These are phyloP conservation scores for Hanseniaspora osmophila DNA, from an alignment of 805 yeast genomes.

Conservation along the genomic window DNA sequence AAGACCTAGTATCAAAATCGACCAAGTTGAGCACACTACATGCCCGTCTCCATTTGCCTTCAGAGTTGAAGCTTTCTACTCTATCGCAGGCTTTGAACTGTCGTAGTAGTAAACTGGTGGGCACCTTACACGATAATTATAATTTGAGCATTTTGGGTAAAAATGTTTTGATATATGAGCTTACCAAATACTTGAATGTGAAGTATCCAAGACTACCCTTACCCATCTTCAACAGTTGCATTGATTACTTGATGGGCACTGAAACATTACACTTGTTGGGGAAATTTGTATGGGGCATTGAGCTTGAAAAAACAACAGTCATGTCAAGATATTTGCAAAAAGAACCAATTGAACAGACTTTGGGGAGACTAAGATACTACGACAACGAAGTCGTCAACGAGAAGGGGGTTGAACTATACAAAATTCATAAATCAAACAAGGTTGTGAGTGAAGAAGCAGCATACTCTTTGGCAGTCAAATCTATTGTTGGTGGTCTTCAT, in stretches of 20 bases:
- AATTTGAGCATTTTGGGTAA: constrained; percentile 78
- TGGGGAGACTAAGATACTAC: constrained; percentile 53
- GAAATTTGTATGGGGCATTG: constrained; percentile 70
- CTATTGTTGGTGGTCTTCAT: constrained; percentile 72
- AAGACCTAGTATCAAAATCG: constrained; percentile 40
- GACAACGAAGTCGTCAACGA: constrained; percentile 14
- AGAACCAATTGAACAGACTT: constrained; percentile 50
- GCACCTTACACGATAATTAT: constrained; percentile 51
- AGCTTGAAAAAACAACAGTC: constrained; percentile 50
- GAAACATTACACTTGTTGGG: constrained; percentile 55
- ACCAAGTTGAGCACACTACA: constrained; percentile 72
- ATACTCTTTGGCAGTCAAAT: constrained; percentile 58
- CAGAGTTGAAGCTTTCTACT: constrained; percentile 41
- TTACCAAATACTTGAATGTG: constrained; percentile 55
- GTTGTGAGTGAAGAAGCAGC: constrained; percentile 22
- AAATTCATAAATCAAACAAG: constrained; percentile 21
- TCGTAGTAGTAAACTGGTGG: constrained; percentile 23
- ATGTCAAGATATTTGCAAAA: constrained; percentile 53
- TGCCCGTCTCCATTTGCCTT: constrained; percentile 55
- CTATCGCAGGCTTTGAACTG: constrained; percentile 74
- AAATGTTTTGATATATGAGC: constrained; percentile 59
- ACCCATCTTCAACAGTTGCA: constrained; percentile 58
- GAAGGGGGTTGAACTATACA: constrained; percentile 37
- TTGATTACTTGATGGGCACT: constrained; percentile 60
- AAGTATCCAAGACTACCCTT: constrained; percentile 86